These are phyloP conservation scores for Neospora caninum DNA, from an alignment of 169 alveolate genomes.

Conservation along the genomic window DNA sequence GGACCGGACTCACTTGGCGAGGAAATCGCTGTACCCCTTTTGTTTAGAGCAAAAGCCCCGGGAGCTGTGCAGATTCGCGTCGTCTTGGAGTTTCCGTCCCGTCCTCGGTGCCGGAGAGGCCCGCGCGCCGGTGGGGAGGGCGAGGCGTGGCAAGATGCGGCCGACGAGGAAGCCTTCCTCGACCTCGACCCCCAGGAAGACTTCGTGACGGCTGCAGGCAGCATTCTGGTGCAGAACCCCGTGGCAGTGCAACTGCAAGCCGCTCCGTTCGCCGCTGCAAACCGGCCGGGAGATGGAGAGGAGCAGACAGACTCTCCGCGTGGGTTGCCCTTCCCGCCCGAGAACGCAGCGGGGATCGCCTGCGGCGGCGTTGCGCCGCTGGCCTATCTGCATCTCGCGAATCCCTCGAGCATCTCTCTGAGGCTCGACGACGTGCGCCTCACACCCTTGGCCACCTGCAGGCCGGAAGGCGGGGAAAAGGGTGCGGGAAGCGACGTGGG, in stretches of 20 bases:
- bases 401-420: neutral
- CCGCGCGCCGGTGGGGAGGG: neutral
- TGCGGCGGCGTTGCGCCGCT: constrained; percentile 1
- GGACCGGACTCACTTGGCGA: neutral
- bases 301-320: neutral
- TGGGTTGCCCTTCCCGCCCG: neutral
- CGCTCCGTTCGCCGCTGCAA: constrained; percentile 6
- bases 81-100: constrained; percentile 3
- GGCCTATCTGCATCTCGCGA: neutral
- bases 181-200: neutral
- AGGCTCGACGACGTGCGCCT: neutral
- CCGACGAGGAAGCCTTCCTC: neutral
- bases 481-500: neutral
- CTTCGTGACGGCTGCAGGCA: neutral
- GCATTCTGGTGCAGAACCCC: neutral
- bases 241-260: neutral
- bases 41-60: neutral
- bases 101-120: neutral
- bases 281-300: neutral
- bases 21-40: neutral
- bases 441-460: neutral
- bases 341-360: neutral
- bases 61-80: constrained; percentile 12
- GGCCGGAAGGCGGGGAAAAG: neutral
- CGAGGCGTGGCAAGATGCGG: neutral